These are phyloP conservation scores for Cenchrus purpureus DNA, from an alignment of 176 grass and related monocot genomes.

Conservation along the genomic window DNA sequence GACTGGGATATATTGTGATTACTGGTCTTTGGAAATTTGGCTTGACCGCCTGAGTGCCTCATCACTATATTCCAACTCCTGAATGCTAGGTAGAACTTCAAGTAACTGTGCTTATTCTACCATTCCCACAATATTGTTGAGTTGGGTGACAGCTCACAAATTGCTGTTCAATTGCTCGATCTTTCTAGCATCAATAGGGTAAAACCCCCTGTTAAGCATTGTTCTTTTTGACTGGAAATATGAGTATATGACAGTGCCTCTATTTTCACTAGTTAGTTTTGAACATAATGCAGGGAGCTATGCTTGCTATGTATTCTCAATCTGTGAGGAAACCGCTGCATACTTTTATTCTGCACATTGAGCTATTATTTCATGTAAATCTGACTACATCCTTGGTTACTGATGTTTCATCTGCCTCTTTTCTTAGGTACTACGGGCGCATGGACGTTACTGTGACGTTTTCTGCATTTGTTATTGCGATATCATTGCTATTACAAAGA, in stretches of 20 bases:
- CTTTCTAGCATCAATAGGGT: background rate
- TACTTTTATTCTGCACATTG: constrained; percentile 13
- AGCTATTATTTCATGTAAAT: constrained; percentile 43
- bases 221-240: background rate
- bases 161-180: background rate
- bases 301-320: background rate
- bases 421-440: constrained; percentile 88
- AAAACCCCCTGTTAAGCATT: background rate
- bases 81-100: background rate
- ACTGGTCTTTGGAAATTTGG: no score
- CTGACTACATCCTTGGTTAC: constrained; percentile 2
- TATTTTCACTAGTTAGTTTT: background rate
- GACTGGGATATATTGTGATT: background rate
- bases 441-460: constrained; percentile 89
- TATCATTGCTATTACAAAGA: constrained; percentile 86
- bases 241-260: background rate
- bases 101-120: background rate
- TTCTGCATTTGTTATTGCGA: constrained; percentile 83
- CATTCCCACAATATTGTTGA: background rate
- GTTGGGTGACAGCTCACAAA: background rate
- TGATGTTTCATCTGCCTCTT: constrained; percentile 43
- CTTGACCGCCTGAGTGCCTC: background rate
- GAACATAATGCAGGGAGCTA: background rate
- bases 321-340: background rate
- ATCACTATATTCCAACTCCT: background rate